Evolutionary conservation across 2,329 filamentous ascomycete genomes (phyloP).

Genomic region (Alternaria metachromatica): DNA sequence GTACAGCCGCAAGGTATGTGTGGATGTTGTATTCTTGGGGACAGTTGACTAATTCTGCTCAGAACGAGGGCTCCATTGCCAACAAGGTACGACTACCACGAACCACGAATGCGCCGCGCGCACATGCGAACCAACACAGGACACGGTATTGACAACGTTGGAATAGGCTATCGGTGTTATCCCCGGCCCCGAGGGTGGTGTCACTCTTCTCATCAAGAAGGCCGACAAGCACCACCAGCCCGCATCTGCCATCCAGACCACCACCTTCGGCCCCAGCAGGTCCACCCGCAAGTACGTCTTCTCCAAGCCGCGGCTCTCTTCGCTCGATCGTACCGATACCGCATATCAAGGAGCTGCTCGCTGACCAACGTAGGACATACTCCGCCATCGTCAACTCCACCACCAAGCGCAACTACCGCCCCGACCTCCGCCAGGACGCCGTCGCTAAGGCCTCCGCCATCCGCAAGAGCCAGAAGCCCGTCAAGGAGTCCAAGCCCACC

Average conservation of each 20-base stretch:
- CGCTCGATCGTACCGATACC: neutral
- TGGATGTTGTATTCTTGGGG: neutral
- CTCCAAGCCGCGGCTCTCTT: neutral
- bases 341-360: neutral
- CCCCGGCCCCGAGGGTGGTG: constrained; percentile 76
- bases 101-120: constrained; percentile 14
- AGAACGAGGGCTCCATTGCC: constrained; percentile 94
- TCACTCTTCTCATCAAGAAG: constrained; percentile 88
- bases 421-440: constrained; percentile 64
- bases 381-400: constrained; percentile 82
- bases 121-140: neutral
- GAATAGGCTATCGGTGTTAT: constrained; percentile 80
- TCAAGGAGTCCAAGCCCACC: constrained; percentile 74
- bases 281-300: constrained; percentile 77
- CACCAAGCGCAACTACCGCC: constrained; percentile 82
- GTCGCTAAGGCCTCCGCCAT: constrained; percentile 88
- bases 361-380: constrained; percentile 68
- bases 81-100: constrained; percentile 71
- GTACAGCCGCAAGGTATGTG: constrained; percentile 83
- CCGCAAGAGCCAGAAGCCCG: constrained; percentile 76
- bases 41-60: constrained; percentile 36
- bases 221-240: constrained; percentile 74
- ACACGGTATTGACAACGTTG: constrained; percentile 12
- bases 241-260: constrained; percentile 67
- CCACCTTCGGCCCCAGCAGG: constrained; percentile 74